Evolutionary conservation across 2,329 filamentous ascomycete species (phyloP).

Genomic region (Aspergillus fischeri): DNA sequence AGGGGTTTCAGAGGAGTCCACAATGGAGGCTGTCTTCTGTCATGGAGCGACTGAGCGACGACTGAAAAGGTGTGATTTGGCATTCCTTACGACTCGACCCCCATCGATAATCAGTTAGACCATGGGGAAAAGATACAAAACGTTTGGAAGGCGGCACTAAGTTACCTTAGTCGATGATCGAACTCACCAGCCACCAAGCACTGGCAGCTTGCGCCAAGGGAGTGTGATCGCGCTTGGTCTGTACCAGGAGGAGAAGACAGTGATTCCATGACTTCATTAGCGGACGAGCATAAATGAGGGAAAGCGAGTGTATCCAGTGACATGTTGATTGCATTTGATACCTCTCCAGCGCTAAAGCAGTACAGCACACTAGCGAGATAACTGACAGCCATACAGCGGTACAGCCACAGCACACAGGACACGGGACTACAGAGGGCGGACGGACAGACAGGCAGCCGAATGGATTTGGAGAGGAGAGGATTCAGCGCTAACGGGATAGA

Average conservation of each 20-base stretch:
- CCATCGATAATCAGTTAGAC: not conserved
- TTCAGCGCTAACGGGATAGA: not conserved
- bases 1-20: not conserved
- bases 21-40: not conserved
- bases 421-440: not conserved
- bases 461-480: not conserved
- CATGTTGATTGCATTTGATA: slow-evolving; percentile 15
- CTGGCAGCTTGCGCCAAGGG: slow-evolving; percentile 27
- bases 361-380: not conserved
- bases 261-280: slow-evolving; percentile 26
- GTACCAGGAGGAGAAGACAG: slow-evolving; percentile 4
- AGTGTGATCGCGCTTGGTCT: slow-evolving; percentile 24
- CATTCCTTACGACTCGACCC: slow-evolving; percentile 7
- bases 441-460: not conserved
- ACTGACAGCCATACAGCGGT: not conserved
- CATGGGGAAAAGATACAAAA: slow-evolving; percentile 11
- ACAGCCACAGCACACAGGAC: not conserved
- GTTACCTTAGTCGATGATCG: slow-evolving; percentile 22
- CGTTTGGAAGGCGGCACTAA: slow-evolving; percentile 20
- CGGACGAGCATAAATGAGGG: slow-evolving; percentile 26
- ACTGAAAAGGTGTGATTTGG: not conserved
- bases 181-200: slow-evolving; percentile 28
- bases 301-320: slow-evolving; percentile 6
- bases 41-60: not conserved
- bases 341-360: slow-evolving; percentile 13